Evolutionary conservation across 208 protist genomes (phyloP).

Genomic region (Balamuthia mandrillaris): DNA sequence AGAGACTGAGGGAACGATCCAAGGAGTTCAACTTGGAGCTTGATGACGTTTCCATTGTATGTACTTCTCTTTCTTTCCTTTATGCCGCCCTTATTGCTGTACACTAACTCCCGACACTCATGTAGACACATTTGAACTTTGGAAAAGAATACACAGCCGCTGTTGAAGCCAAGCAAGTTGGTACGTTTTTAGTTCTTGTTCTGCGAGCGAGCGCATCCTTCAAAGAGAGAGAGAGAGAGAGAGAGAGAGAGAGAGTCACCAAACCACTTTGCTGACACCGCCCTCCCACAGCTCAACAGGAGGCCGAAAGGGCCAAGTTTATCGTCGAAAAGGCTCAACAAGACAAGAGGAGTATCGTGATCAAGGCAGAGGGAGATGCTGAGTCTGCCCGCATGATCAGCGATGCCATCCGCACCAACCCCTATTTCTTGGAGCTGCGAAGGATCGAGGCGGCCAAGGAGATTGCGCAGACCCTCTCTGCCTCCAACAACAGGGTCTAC

Average conservation of each 20-base stretch:
- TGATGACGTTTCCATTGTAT: slow-evolving; percentile 94
- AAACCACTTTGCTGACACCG: background rate
- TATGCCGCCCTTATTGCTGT: background rate
- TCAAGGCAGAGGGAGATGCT: slow-evolving; percentile 71
- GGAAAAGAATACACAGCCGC: slow-evolving; percentile 72
- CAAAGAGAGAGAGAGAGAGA: no score
- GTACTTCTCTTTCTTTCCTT: background rate
- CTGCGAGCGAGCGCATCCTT: no score
- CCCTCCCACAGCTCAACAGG: slow-evolving; percentile 78
- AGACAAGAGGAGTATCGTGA: slow-evolving; percentile 66
- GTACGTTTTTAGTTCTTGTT: no score
- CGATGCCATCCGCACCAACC: slow-evolving; percentile 68
- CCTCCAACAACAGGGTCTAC: slow-evolving; percentile 71
- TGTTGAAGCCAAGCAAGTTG: slow-evolving; percentile 78
- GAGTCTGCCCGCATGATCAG: slow-evolving; percentile 65
- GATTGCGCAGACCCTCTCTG: slow-evolving; percentile 78
- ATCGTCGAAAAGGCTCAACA: slow-evolving; percentile 73
- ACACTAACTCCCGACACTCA: background rate
- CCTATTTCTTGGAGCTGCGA: slow-evolving; percentile 84
- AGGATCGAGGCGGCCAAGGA: slow-evolving; percentile 93
- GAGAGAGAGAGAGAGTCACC: background rate
- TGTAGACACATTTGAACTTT: slow-evolving; percentile 66
- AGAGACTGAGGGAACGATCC: slow-evolving; percentile 89
- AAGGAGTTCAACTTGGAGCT: slow-evolving; percentile 93
- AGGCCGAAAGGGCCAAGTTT: slow-evolving; percentile 73